Conservation (phyloP, 148 eudicot species). For the Camellia granthamiana region DNA sequence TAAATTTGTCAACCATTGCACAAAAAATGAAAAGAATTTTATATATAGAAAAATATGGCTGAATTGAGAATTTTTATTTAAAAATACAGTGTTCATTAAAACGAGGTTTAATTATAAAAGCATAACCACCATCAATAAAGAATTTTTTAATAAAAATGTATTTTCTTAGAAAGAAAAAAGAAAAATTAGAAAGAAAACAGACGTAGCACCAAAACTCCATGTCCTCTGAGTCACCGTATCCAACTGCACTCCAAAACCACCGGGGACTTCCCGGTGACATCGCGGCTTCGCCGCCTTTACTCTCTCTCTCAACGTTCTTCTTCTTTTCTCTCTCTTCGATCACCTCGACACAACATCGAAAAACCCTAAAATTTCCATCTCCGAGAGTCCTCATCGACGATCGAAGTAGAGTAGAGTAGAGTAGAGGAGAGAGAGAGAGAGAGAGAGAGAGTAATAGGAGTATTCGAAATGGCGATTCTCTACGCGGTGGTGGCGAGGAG, state of each 20-base stretch:
- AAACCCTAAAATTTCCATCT: not conserved
- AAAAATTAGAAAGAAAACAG: not conserved
- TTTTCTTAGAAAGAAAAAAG: too few species aligned
- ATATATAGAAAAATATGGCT: too few species aligned
- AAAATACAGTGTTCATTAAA: too few species aligned
- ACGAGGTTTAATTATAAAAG: too few species aligned
- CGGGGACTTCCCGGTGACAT: constrained; percentile 16
- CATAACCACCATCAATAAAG: too few species aligned
- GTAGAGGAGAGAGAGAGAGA: not conserved
- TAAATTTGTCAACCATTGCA: too few species aligned
- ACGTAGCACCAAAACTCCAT: not conserved
- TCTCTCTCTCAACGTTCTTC: not conserved
- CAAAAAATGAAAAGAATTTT: too few species aligned
- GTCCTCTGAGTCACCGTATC: not conserved
- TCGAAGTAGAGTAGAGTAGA: not conserved
- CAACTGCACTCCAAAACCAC: not conserved
- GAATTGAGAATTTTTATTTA: too few species aligned
- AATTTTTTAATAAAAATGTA: too few species aligned
- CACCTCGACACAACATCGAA: not conserved
- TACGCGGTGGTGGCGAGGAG: constrained; percentile 90
- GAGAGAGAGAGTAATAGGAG: not conserved
- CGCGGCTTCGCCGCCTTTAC: not conserved
- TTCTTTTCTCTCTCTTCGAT: not conserved
- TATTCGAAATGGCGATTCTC: constrained; percentile 62
- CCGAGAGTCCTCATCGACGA: not conserved